These are phyloP conservation scores for Phialophora chinensis DNA, from an alignment of 2,329 filamentous ascomycete genomes.

Conservation along the genomic window DNA sequence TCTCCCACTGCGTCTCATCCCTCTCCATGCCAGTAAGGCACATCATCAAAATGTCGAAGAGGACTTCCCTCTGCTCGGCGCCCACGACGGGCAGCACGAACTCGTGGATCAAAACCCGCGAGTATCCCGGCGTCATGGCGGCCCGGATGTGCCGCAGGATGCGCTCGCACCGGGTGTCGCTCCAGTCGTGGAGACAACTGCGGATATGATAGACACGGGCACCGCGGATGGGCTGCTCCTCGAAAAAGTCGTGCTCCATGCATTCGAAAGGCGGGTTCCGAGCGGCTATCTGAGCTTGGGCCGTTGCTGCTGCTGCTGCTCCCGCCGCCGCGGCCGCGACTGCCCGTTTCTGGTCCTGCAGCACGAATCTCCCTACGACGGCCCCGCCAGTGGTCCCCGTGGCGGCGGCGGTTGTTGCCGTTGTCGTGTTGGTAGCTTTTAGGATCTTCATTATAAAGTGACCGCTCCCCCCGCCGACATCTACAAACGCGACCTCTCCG, in stretches of 20 bases:
- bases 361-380: background rate
- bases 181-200: slow-evolving; percentile 6
- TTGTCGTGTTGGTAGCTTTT: background rate
- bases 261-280: background rate
- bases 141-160: slow-evolving; percentile 2
- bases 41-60: slow-evolving; percentile 18
- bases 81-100: slow-evolving; percentile 17
- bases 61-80: slow-evolving; percentile 5
- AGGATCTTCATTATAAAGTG: background rate
- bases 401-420: too few species aligned
- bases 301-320: background rate
- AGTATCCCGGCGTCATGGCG: slow-evolving; percentile 9
- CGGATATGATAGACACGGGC: slow-evolving; percentile 5
- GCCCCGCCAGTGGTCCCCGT: background rate
- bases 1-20: slow-evolving; percentile 10
- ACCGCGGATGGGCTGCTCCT: background rate
- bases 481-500: background rate
- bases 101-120: slow-evolving; percentile 13
- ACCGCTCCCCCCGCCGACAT: background rate
- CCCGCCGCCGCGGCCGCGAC: background rate
- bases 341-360: slow-evolving; percentile 5
- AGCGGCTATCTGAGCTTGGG: background rate
- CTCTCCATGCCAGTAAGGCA: slow-evolving; percentile 6
- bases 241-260: background rate
- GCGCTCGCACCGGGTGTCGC: background rate